These are phyloP conservation scores for Wallacemonas sp. DNA, from an alignment of 208 protist genomes.

Conservation along the genomic window DNA sequence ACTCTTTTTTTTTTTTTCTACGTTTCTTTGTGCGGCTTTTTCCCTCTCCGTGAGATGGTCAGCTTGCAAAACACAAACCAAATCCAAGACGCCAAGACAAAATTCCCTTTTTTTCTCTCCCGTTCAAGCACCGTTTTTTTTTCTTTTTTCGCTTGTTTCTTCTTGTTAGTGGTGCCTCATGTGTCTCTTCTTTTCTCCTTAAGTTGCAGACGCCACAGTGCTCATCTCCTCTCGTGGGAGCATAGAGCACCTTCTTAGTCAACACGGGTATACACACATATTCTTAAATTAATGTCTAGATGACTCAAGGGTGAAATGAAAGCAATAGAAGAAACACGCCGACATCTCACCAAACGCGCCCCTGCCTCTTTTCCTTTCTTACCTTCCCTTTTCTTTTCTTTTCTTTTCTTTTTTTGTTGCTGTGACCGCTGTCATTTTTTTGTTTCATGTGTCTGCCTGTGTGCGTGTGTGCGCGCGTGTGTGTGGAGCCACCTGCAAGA, in stretches of 20 bases:
- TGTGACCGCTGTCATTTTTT: neutral
- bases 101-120: neutral
- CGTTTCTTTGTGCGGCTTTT: too few relatives aligned
- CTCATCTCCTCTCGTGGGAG: neutral
- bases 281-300: neutral
- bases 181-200: neutral
- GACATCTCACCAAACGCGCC: too few relatives aligned
- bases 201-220: neutral
- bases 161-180: too few relatives aligned
- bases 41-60: too few relatives aligned
- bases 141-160: constrained; percentile 13
- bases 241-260: neutral
- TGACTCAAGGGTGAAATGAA: neutral
- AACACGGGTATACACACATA: neutral
- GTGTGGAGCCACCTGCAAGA: too few relatives aligned
- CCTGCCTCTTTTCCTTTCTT: too few relatives aligned
- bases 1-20: too few relatives aligned
- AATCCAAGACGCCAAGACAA: neutral
- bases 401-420: too few relatives aligned
- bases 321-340: neutral
- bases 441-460: constrained; percentile 13
- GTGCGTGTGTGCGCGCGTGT: too few relatives aligned
- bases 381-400: too few relatives aligned
- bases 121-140: too few relatives aligned
- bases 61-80: too few relatives aligned